Base-by-base conservation (phyloP, 441 rosid genomes). In the Gossypium laxum region DNA sequence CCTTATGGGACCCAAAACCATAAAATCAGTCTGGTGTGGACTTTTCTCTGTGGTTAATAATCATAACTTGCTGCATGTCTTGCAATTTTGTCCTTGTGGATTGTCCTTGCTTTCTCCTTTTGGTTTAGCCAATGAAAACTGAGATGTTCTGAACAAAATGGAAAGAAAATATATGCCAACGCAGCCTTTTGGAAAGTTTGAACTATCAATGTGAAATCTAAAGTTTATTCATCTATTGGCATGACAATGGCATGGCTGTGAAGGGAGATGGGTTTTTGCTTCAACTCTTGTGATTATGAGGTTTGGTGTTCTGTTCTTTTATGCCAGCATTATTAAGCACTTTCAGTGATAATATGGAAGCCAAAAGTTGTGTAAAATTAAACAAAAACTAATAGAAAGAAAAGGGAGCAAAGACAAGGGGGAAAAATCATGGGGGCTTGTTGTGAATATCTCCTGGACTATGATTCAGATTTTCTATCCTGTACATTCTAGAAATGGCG, bases 361-460 rank as follows among this genome's bases (percentile, higher is more conserved):
- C 69, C 69, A 21, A 19, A 64, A 47, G 34, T n/a, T 47, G 47
- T 41, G 14, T 34, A 63, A 11, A 19, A 64, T 19, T 64, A 5
- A 62, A 18, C 67, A 62, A n/a, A 41, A 63, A 43, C 30, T 41
- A 51, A 64, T 64, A 19, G 69, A 41, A 63, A 48, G n/a, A 14
- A 30, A 22, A 1, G 56, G 56, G 15, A 24, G 41, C n/a, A 0
- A 65, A 47, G 56, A 21, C 55, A 24, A 65, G 12, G 21, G 19
- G 45, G n/a, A 19, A 1, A 18, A 10, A 38, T 43, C 21, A 43
- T 43, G 11, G 38, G 56, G 56, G 56, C 21, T 64, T 2, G 8
- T 45, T 4, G 2, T 45, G 6, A 62, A 41, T 18, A 41, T 12
- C 28, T 19, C 15, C 52, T 18, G 17, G 1, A 63, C 30, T 11